A percentile compares a stretch with the other conserved stretches of the same genome.
phyloP scores from a whole-genome alignment of 352 stramenopile genomes.

The Elongisporangium undulatum region DNA sequence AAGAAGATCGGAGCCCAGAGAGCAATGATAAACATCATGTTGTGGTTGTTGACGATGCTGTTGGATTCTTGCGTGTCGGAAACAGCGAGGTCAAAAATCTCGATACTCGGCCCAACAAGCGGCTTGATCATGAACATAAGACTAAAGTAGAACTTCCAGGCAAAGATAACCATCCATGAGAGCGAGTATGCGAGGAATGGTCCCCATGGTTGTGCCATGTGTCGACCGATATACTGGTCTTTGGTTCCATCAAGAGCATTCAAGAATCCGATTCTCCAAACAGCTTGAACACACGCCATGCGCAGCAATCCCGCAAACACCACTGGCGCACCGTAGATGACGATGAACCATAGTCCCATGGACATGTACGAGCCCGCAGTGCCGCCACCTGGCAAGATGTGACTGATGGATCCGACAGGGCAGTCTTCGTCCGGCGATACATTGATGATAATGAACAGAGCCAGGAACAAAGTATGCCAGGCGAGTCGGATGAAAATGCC shows the following conservation, averaged over 20 bases:
- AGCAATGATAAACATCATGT: slow-evolving; percentile 73
- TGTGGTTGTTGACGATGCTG: slow-evolving; percentile 32
- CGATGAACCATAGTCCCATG: slow-evolving; percentile 49
- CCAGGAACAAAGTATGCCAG: slow-evolving; percentile 76
- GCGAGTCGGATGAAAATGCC: slow-evolving; percentile 61
- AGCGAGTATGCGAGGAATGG: slow-evolving; percentile 56
- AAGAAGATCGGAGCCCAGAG: slow-evolving; percentile 76
- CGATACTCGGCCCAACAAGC: slow-evolving; percentile 68
- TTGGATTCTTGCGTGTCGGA: slow-evolving; percentile 12
- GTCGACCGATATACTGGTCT: slow-evolving; percentile 70
- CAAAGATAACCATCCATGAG: slow-evolving; percentile 72
- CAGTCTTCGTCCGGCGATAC: slow-evolving; percentile 57
- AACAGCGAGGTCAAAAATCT: slow-evolving; percentile 60
- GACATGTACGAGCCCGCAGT: slow-evolving; percentile 51
- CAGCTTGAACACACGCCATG: slow-evolving; percentile 40
- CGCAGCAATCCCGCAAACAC: slow-evolving; percentile 36
- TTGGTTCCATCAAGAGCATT: slow-evolving; percentile 65
- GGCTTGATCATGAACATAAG: slow-evolving; percentile 82
- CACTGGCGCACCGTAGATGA: slow-evolving; percentile 63
- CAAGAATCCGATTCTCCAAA: slow-evolving; percentile 62
- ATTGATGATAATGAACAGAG: slow-evolving; percentile 49
- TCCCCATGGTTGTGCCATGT: slow-evolving; percentile 62
- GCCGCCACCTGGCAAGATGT: slow-evolving; percentile 38
- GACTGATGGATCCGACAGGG: slow-evolving; percentile 37
- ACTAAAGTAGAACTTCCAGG: slow-evolving; percentile 76